Base-by-base conservation (phyloP, 2,329 filamentous ascomycete species). In the Ascochyta viciae-villosae region DNA sequence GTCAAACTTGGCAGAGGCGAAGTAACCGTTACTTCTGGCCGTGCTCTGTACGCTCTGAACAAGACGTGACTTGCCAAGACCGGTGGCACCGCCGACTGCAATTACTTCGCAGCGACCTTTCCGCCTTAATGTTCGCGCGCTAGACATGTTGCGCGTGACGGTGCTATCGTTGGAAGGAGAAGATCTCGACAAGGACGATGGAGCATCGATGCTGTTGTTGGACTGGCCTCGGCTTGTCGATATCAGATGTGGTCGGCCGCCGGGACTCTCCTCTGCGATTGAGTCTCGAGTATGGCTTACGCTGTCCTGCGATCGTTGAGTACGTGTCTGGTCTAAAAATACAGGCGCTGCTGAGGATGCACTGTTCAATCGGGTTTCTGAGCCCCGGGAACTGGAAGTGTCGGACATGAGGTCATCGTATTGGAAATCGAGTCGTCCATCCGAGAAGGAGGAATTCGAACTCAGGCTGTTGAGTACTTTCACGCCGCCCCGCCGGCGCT, bases 31-130 rank as follows among this genome's bases (percentile, higher is more conserved):
- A 61, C 80, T 82, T 29, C 86, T 81, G 35, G 85, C 85, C 22
- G 78, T 76, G 9, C 81, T 77, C 58, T 87, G 85, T 8, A 87
- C 79, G 52, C 81, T 82, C 60, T 85, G 84, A 15, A 88, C 74
- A 6, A 88, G 75, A 53, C 85, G 82, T 1, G 84, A 84, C 66
- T 88, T 88, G 15, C 86, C 86, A 31, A 85, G 77, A 2, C 86
- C 86, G 42, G 84, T 80, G 16, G 78, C 75, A 19, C 85, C 86
- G 47, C 76, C 81, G 38, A 88, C 81, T 15, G 82, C 80, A 40
- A 88, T 81, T 4, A 88, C 76, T 65, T 88, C 85, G 48, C 82
- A 86, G 48, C 88, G 86, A 19, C 80, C 81, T 63, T 77, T 79
- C 38, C 79, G 78, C 50, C 82, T 81, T 41, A 81, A 66, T 62